Base-by-base conservation (phyloP, 139 green algal genomes). In the Dunaliella primolecta region DNA sequence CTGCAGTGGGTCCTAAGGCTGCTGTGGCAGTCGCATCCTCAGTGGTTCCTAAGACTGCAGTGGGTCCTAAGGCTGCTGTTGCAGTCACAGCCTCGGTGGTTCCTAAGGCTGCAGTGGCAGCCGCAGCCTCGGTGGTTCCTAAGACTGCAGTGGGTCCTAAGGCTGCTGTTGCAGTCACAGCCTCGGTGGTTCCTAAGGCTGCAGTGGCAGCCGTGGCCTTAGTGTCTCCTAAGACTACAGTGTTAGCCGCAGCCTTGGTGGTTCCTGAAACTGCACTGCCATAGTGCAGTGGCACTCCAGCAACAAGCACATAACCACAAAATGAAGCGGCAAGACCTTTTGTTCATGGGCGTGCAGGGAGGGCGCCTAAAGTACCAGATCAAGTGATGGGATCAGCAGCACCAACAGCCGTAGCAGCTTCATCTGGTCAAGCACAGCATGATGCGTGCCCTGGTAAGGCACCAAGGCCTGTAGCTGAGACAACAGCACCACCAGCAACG, bases 51-150 rank as follows among this genome's bases (percentile, higher is more conserved):
- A n/a, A n/a, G n/a, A n/a, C n/a, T n/a, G n/a, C n/a, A n/a, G n/a
- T n/a, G n/a, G n/a, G n/a, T 35, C 80, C 83, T 35, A 84, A 89
- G 72, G 74, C 79, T 15, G 92, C 92, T 0, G 92, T 95, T 75
- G 84, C 76, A 30, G 90, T 95, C 32, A 75, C 90, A 0, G 81
- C 90, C 7, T 79, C 89, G 2, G 87, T 93, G 2, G 92, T 91
- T 20, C 84, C 93, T 30, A 34, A 78, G 2, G 83, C 72, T 0
- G 33, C 70, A 35, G 75, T 30, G 23, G 36, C 46, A 21, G 82
- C 20, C 11, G 32, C 57, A 0, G 75, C 32, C 2, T 38, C 72
- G 24, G 72, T 64, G 77, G 32, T 46, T 20, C 84, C 93, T 30
- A 34, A 78, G 2, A 80, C 72, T 0, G 33, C 70, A 35, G 75